Evolutionary conservation across 345 rosid genomes (phyloP).

Genomic region (Garcia nutans): DNA sequence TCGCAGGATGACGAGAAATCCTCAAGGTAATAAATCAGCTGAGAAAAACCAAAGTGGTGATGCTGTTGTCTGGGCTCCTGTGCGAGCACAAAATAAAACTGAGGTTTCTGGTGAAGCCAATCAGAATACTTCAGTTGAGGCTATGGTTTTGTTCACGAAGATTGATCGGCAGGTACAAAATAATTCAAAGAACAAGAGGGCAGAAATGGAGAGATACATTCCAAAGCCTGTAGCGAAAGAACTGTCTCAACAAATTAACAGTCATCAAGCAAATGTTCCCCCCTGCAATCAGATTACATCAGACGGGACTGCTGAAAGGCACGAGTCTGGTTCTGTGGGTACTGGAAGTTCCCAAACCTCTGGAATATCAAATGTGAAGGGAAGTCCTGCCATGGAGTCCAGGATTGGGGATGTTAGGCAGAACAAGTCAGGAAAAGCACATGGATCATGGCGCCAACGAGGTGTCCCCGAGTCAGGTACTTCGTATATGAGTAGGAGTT

Average conservation of each 20-base stretch:
- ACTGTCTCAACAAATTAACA: constrained; percentile 64
- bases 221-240: constrained; percentile 91
- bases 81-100: constrained; percentile 55
- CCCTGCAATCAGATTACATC: constrained; percentile 28
- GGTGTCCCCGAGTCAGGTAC: constrained; percentile 42
- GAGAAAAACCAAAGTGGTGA: constrained; percentile 54
- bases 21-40: constrained; percentile 45
- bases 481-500: constrained; percentile 38
- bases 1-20: constrained; percentile 54
- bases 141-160: constrained; percentile 37
- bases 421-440: constrained; percentile 56
- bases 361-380: constrained; percentile 38
- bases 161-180: constrained; percentile 53
- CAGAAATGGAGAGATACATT: constrained; percentile 85
- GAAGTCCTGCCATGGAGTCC: constrained; percentile 37
- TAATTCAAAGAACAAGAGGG: constrained; percentile 70
- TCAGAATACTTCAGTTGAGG: constrained; percentile 44
- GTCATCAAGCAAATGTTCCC: constrained; percentile 42
- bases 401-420: constrained; percentile 58
- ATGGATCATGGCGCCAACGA: constrained; percentile 72
- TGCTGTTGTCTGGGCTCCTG: constrained; percentile 88
- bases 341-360: constrained; percentile 37
- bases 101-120: constrained; percentile 51
- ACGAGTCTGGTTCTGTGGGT: constrained; percentile 38
- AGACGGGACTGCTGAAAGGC: constrained; percentile 33